Evolutionary conservation across 345 rosid genomes (phyloP).

Genomic region (Abelmoschus esculentus): DNA sequence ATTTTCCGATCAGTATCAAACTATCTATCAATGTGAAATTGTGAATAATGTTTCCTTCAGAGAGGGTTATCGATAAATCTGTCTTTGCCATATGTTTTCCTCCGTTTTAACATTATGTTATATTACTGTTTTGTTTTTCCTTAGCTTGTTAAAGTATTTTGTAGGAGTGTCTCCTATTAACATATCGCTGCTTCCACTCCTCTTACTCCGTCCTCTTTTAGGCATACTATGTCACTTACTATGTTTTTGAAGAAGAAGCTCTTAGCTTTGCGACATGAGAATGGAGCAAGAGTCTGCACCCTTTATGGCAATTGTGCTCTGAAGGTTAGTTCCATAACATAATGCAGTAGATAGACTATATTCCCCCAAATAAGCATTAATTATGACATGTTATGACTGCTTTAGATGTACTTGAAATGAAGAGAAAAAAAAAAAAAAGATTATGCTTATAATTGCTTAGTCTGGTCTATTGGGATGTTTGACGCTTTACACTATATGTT

Average conservation of each 20-base stretch:
- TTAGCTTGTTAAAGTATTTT: not conserved
- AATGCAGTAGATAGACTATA: not conserved
- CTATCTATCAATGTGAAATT: not conserved
- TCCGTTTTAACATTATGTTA: not conserved
- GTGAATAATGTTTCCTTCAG: not conserved
- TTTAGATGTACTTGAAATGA: not conserved
- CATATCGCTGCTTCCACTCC: not conserved
- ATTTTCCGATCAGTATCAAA: not conserved
- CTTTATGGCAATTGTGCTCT: constrained; percentile 47
- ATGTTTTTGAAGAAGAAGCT: constrained; percentile 57
- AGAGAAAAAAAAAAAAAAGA: not conserved
- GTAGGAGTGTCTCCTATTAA: not conserved
- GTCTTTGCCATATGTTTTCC: not conserved
- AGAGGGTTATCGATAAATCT: not conserved
- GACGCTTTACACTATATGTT: not conserved
- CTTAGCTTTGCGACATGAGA: constrained; percentile 53
- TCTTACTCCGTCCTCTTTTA: constrained; percentile 14
- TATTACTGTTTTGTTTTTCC: not conserved
- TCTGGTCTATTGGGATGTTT: not conserved
- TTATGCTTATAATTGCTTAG: not conserved
- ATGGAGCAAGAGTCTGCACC: constrained; percentile 51
- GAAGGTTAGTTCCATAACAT: constrained; percentile 35
- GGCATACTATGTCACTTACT: constrained; percentile 73
- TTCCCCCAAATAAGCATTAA: not conserved
- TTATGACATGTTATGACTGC: not conserved